Percentiles rank a stretch among this genome's conserved stretches.
phyloP scores from a whole-genome alignment of 176 grass and related monocot genomes.

The Oryza glaberrima region DNA sequence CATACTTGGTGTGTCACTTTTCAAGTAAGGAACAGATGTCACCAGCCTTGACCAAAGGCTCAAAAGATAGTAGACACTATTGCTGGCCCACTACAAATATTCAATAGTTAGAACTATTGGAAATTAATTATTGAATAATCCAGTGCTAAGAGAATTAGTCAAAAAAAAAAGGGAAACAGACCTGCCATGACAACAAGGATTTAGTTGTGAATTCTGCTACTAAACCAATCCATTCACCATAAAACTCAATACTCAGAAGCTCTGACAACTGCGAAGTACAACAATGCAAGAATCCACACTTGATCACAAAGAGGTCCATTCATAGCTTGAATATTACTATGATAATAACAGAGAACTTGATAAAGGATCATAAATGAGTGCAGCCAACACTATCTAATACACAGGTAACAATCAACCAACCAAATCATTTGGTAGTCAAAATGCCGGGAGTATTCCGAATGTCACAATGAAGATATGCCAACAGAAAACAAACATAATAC shows the following conservation, averaged over 20 bases:
- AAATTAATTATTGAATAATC: slow-evolving; percentile 19
- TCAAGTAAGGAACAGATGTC: slow-evolving; percentile 98
- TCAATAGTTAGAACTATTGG: slow-evolving; percentile 24
- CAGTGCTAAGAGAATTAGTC: slow-evolving; percentile 9
- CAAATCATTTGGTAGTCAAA: slow-evolving; percentile 12
- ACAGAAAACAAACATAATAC: slow-evolving; percentile 9
- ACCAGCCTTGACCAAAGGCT: slow-evolving; percentile 98
- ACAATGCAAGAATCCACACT: background rate
- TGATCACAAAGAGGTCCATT: slow-evolving; percentile 4
- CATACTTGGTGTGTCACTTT: slow-evolving; percentile 89
- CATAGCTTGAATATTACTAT: background rate
- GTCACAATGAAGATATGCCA: background rate
- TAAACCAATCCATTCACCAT: slow-evolving; percentile 92
- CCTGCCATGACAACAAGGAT: slow-evolving; percentile 98
- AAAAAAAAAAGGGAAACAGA: slow-evolving; percentile 54
- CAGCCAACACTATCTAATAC: slow-evolving; percentile 3
- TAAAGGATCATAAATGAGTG: background rate
- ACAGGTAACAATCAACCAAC: slow-evolving; percentile 15
- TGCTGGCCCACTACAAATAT: slow-evolving; percentile 88
- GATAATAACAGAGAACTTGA: background rate
- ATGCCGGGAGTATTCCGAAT: slow-evolving; percentile 9
- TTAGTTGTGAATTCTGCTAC: slow-evolving; percentile 95
- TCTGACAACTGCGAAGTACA: slow-evolving; percentile 77
- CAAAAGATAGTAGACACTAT: slow-evolving; percentile 93
- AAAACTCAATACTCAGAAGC: slow-evolving; percentile 89